Evolutionary conservation across 768 basidiomycete species (phyloP), one percentile per base, ranked within the genome.

Genomic region (Calocybe cyanea): DNA sequence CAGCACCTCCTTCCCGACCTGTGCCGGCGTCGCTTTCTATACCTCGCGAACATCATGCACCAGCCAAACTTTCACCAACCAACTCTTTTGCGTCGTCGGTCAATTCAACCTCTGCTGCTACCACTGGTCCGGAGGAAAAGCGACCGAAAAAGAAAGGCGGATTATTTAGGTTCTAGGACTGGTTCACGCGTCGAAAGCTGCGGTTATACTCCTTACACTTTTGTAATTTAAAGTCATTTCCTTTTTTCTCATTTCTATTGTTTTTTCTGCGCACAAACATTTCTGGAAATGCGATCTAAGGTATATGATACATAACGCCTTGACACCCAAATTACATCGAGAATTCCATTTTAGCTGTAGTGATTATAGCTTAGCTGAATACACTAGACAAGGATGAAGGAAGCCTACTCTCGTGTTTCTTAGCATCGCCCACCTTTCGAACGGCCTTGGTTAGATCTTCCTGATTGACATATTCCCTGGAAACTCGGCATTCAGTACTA

Each of bases 391-490:
- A 15, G 24, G 17, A 17, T 23, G 19, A 20, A 23, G 33, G 14
- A n/a, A 14, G 72, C 88, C 69, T 60, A 90, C 90, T 90, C 72
- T 97, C 93, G 57, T 96, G 94, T 65, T 97, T 97, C 83, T 97
- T 97, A 13, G 92, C 90, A 57, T 98, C 95, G 33, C 84, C 81
- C 15, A 98, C 85, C 63, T 99, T 99, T 54, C 96, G 77, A 32
- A 90, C 92, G 14, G 95, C 95, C 71, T 98, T 98, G 49, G 87
- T 91, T 45, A 96, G 72, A 67, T 99, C 95, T 60, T 98, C 95
- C 65, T 99, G 95, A 41, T 80, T 85, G 45, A 94, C 72, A 53
- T 92, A 93, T 59, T 94, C 92, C 50, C 92, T 87, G 23, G 19
- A 34, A 24, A 49, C 20, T 28, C n/a, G 15, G 11, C 15, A 40